Conservation (phyloP, 768 basidiomycete genomes). For the Steccherinum ochraceum region DNA sequence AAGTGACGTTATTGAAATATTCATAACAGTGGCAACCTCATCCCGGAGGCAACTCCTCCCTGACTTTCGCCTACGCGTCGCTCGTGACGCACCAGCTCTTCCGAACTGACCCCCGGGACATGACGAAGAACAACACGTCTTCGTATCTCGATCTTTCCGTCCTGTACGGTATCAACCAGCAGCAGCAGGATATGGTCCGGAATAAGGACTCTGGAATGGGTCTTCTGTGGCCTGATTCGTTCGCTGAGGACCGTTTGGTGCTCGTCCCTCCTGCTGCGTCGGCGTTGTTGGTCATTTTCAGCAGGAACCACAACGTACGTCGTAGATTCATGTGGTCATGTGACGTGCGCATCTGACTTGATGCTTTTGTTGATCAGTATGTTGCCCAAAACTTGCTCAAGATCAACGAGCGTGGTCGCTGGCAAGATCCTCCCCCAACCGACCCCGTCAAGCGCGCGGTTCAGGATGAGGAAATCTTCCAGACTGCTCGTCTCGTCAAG, state of each 20-base stretch:
- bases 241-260: slow-evolving; percentile 44
- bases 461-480: slow-evolving; percentile 56
- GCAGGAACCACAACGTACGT: slow-evolving; percentile 53
- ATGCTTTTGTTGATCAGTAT: slow-evolving; percentile 29
- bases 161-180: slow-evolving; percentile 45
- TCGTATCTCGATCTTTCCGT: slow-evolving; percentile 53
- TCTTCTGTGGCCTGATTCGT: slow-evolving; percentile 45
- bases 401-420: slow-evolving; percentile 48
- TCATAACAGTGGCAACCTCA: slow-evolving; percentile 17
- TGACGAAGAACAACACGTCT: slow-evolving; percentile 43
- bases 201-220: slow-evolving; percentile 44
- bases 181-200: slow-evolving; percentile 35
- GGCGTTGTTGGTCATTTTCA: slow-evolving; percentile 49
- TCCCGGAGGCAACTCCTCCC: slow-evolving; percentile 26
- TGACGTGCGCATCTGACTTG: background rate
- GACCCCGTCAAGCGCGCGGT: slow-evolving; percentile 12
- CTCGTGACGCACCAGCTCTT: slow-evolving; percentile 30
- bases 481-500: slow-evolving; percentile 50
- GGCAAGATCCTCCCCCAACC: slow-evolving; percentile 33
- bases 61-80: slow-evolving; percentile 23
- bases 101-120: slow-evolving; percentile 37
- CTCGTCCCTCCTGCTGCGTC: slow-evolving; percentile 49
- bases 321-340: background rate
- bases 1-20: too few relatives aligned
- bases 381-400: slow-evolving; percentile 46